A percentile compares a stretch with the other conserved stretches of the same genome.
Evolutionary conservation across 495 filamentous ascomycete species (phyloP).

Genomic region (Penicillium parvum): DNA sequence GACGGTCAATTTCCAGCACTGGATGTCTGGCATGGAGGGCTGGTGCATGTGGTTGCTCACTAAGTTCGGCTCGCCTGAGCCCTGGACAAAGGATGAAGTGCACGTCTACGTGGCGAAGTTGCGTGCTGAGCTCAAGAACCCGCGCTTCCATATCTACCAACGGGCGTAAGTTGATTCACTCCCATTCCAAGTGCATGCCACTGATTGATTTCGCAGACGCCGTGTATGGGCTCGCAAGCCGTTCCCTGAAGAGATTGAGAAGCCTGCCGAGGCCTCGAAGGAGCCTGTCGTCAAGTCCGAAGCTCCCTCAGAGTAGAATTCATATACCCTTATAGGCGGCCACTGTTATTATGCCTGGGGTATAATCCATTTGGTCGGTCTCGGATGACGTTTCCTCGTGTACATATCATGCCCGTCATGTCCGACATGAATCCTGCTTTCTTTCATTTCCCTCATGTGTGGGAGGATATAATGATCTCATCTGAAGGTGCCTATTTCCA

Average conservation of each 20-base stretch:
- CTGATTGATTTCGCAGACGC: conserved; percentile 4
- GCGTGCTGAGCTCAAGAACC: conserved; percentile 6
- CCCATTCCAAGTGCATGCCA: too few species aligned
- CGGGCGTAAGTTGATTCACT: conserved; percentile 6
- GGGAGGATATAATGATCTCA: too few species aligned
- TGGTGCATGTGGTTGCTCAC: conserved; percentile 12
- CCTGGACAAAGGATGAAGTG: conserved; percentile 14
- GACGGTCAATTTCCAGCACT: conserved; percentile 4
- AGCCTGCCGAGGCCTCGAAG: not conserved
- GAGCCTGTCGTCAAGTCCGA: not conserved
- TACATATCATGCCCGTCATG: conserved; percentile 5
- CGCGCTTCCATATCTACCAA: conserved; percentile 9
- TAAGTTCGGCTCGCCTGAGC: conserved; percentile 7
- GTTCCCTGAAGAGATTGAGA: conserved; percentile 5
- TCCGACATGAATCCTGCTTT: too few species aligned
- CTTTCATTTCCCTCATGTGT: too few species aligned
- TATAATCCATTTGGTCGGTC: too few species aligned
- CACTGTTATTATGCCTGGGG: too few species aligned
- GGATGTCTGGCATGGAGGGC: conserved; percentile 6
- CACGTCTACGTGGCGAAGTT: conserved; percentile 11
- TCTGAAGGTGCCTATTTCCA: too few species aligned
- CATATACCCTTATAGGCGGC: too few species aligned
- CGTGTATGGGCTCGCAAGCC: conserved; percentile 23
- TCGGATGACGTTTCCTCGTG: too few species aligned
- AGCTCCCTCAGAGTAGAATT: not conserved